Conservation (phyloP, 441 rosid species). For the Flueggea neowawraea region DNA sequence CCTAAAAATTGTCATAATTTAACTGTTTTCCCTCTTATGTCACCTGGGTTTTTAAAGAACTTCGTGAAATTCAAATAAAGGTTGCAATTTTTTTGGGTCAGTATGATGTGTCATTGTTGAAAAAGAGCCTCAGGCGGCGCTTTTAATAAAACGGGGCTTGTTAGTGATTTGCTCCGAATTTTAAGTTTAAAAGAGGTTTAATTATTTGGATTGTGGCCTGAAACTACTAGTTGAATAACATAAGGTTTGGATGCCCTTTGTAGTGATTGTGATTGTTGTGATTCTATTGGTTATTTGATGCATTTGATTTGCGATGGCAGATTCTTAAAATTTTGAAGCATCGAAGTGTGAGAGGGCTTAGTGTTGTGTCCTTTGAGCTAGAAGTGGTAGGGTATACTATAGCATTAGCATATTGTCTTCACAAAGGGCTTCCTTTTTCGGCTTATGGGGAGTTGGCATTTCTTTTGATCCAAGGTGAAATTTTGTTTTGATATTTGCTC, state of each 20-base stretch:
- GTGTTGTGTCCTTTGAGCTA: constrained; percentile 79
- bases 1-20: too few relatives aligned
- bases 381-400: constrained; percentile 92
- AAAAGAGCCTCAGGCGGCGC: too few relatives aligned
- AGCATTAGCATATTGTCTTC: constrained; percentile 87
- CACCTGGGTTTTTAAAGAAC: too few relatives aligned
- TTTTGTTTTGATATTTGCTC: background rate
- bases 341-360: constrained; percentile 79
- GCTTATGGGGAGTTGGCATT: constrained; percentile 92
- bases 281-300: background rate
- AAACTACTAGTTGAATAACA: too few relatives aligned
- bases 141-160: too few relatives aligned
- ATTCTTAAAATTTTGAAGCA: constrained; percentile 83
- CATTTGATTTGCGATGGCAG: constrained; percentile 22
- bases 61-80: too few relatives aligned
- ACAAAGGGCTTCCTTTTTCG: constrained; percentile 92
- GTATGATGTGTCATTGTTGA: too few relatives aligned
- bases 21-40: too few relatives aligned
- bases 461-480: constrained; percentile 70
- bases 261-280: background rate
- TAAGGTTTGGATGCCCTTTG: background rate
- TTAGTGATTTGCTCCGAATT: too few relatives aligned
- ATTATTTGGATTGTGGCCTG: background rate
- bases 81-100: too few relatives aligned
- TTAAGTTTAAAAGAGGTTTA: too few relatives aligned